phyloP scores from a whole-genome alignment of 768 basidiomycete species.

The Kwoniella newhampshirensis region DNA sequence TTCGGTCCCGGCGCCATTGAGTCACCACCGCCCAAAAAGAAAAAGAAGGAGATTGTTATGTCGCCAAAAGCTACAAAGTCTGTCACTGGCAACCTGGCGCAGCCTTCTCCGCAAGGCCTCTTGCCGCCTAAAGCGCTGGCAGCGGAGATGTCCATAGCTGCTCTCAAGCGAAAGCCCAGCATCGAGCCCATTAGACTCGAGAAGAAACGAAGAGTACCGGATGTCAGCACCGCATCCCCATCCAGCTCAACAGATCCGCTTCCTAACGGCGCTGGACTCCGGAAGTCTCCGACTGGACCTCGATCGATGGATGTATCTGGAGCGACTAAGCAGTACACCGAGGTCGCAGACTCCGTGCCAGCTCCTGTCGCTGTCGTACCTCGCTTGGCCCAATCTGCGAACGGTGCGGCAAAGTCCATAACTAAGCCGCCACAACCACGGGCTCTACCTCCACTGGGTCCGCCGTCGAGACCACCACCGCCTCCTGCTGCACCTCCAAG shows the following conservation, averaged over 20 bases:
- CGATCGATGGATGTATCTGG: neutral
- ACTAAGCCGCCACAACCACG: conserved; percentile 4
- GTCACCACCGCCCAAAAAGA: conserved; percentile 19
- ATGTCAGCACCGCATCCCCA: neutral
- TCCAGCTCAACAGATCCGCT: neutral
- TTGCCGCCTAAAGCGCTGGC: conserved; percentile 18
- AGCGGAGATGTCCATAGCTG: conserved; percentile 3
- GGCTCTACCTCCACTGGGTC: neutral
- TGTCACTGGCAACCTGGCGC: neutral
- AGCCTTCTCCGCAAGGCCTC: conserved; percentile 1
- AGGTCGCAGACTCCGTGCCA: too few relatives aligned
- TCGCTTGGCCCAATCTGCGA: neutral
- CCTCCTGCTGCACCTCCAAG: conserved; percentile 12
- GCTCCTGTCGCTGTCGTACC: neutral
- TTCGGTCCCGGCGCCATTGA: conserved; percentile 22
- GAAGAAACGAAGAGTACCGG: conserved; percentile 13
- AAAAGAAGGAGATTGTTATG: conserved; percentile 14
- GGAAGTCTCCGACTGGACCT: conserved; percentile 5
- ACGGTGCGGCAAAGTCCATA: neutral
- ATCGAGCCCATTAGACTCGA: conserved; percentile 1
- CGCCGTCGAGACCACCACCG: conserved; percentile 4
- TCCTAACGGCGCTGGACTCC: neutral
- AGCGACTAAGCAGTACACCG: neutral
- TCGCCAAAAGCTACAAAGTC: neutral
- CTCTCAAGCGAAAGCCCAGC: conserved; percentile 14